Conservation (phyloP, 2,329 filamentous ascomycete genomes). For the Scopulariopsis brevicaulis region DNA sequence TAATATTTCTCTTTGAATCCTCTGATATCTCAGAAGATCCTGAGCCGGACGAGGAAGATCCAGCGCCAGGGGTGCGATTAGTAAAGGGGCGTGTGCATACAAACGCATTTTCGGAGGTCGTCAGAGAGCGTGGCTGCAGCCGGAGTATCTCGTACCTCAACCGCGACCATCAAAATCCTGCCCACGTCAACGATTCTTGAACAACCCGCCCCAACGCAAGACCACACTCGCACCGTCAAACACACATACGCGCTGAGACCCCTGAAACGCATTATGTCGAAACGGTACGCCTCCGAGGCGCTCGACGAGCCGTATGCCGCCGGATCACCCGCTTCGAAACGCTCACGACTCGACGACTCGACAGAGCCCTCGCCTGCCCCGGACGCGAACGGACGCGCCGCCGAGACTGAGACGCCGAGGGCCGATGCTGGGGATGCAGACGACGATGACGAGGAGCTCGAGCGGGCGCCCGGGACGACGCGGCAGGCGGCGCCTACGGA, state of each 20-base stretch:
- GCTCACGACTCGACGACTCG: conserved; percentile 31
- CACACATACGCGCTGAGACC: background rate
- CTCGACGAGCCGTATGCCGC: conserved; percentile 43
- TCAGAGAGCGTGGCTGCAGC: background rate
- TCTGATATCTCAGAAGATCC: too few relatives aligned
- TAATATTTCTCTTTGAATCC: background rate
- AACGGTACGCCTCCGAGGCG: conserved; percentile 49
- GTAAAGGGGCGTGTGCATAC: background rate
- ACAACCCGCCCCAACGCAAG: background rate
- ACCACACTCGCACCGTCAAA: background rate
- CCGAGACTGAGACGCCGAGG: conserved; percentile 10
- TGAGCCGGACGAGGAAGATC: too few relatives aligned
- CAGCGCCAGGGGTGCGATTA: background rate
- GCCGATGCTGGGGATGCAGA: conserved; percentile 19
- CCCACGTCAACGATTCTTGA: background rate
- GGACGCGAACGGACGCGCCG: conserved; percentile 18
- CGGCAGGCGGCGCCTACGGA: conserved; percentile 71
- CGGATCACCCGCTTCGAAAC: conserved; percentile 48
- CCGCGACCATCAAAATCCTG: background rate
- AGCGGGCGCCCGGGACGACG: conserved; percentile 28
- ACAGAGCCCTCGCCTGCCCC: conserved; percentile 11
- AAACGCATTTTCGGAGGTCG: background rate
- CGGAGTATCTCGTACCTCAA: background rate
- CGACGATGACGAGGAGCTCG: conserved; percentile 19
- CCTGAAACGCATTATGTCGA: conserved; percentile 14